These are phyloP conservation scores for Kodamaea suecica DNA, from an alignment of 1,139 yeast genomes.

Conservation along the genomic window DNA sequence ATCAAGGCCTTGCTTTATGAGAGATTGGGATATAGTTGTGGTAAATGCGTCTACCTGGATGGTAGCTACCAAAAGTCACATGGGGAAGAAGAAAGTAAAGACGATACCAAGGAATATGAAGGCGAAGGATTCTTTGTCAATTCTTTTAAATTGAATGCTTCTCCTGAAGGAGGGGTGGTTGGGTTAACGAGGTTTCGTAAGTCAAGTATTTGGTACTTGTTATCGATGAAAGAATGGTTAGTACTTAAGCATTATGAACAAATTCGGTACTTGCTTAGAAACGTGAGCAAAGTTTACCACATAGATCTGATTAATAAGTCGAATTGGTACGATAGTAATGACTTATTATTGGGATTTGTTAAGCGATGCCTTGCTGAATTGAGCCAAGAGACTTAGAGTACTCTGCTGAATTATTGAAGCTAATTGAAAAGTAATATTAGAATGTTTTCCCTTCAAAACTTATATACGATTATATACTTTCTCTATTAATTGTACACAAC, in stretches of 20 bases:
- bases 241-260: constrained; percentile 28
- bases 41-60: constrained; percentile 25
- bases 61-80: constrained; percentile 11
- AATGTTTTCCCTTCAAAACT: neutral
- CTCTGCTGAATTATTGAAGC: too few species aligned
- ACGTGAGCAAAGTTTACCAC: constrained; percentile 25
- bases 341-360: constrained; percentile 30
- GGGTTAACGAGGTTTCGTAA: constrained; percentile 68
- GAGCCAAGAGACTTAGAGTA: constrained; percentile 1
- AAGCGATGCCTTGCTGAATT: constrained; percentile 17
- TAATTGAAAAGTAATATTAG: too few species aligned
- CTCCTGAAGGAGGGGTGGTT: constrained; percentile 33
- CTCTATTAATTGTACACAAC: neutral
- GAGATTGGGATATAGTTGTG: constrained; percentile 39
- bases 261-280: constrained; percentile 21
- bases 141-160: constrained; percentile 34
- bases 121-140: constrained; percentile 37
- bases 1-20: constrained; percentile 42
- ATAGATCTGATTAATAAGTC: constrained; percentile 17
- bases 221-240: constrained; percentile 77
- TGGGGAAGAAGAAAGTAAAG: constrained; percentile 15
- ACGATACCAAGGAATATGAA: too few species aligned
- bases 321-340: constrained; percentile 38
- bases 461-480: constrained; percentile 1
- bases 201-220: constrained; percentile 72